Conservation (phyloP, 352 stramenopile genomes). For the Phytophthora nicotianae region DNA sequence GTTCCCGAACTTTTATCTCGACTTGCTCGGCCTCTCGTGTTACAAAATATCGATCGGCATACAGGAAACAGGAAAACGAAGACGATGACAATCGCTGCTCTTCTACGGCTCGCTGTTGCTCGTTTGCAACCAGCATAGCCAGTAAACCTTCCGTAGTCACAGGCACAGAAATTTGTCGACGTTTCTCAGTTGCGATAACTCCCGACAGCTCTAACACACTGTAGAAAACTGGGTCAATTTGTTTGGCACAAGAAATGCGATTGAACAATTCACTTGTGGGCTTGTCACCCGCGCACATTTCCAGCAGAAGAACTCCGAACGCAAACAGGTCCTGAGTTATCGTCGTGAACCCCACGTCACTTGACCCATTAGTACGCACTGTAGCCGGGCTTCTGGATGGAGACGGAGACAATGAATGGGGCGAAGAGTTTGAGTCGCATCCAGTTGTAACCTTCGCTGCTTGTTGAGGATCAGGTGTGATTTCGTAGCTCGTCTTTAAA, state of each 20-base stretch:
- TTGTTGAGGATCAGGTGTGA: conserved; percentile 17
- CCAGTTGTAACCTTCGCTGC: not conserved
- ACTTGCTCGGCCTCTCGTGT: conserved; percentile 31
- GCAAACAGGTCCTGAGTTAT: conserved; percentile 58
- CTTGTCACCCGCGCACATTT: conserved; percentile 66
- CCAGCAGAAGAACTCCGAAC: conserved; percentile 71
- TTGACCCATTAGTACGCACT: not conserved
- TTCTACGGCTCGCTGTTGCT: conserved; percentile 23
- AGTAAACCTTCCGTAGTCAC: conserved; percentile 28
- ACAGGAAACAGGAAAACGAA: conserved; percentile 57
- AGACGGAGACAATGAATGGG: conserved; percentile 5
- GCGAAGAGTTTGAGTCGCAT: conserved; percentile 8
- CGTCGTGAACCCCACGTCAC: conserved; percentile 7
- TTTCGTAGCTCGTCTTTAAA: conserved; percentile 33
- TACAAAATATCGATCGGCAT: conserved; percentile 53
- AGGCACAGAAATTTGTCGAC: not conserved
- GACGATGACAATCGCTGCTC: conserved; percentile 8
- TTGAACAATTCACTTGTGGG: conserved; percentile 66
- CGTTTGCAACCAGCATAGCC: conserved; percentile 30
- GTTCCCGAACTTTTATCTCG: conserved; percentile 29
- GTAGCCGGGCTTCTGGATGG: conserved; percentile 20
- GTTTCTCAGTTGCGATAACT: conserved; percentile 1
- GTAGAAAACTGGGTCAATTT: conserved; percentile 55
- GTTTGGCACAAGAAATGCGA: conserved; percentile 44
- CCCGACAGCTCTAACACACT: conserved; percentile 35